Base-by-base conservation (phyloP, 129 eudicot genomes). In the Pittosporum tobira region DNA sequence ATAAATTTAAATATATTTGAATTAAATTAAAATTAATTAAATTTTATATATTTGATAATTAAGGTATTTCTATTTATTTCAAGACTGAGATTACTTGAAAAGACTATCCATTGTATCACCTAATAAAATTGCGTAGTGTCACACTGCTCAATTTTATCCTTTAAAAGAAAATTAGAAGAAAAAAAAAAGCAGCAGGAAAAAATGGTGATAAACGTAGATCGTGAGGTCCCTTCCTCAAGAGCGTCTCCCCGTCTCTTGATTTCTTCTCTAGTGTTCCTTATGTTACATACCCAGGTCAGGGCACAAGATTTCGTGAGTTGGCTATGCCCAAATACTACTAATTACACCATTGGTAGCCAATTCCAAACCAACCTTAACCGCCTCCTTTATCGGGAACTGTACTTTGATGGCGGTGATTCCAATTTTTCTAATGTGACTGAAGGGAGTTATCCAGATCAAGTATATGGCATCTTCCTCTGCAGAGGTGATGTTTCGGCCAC, bases 401-500 rank as follows among this genome's bases (percentile, higher is more conserved):
- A 25, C 29, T 4, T 3, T 51, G n/a, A 51, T 25, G 21, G 20
- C 0, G 11, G 36, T 13, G 20, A n/a, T 24, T 51, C 36, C 15
- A 13, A 10, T 11, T 51, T n/a, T 14, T 28, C 10, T 51, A 12
- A 25, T 25, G 57, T 34, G 3, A 51, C 28, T 6, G 7, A 51
- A 51, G 36, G 36, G 29, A 25, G 21, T 23, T 27, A 50, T 53
- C 61, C 69, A 23, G 28, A 75, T 73, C 37, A 2, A 0, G 79
- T 60, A 48, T 42, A 62, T 15, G 86, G 67, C 13, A 21, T 64
- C 19, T 48, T 62, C 29, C 67, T 75, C 7, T 80, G 86, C 62
- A 73, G 79, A 14, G 79, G 81, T 14, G 86, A 80, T 43, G 36
- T 74, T 20, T 20, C 53, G 14, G n/a, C 37, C 46, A 55, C 61